Evolutionary conservation across 2,329 filamentous ascomycete species (phyloP).

Genomic region (Diaporthe longicolla): DNA sequence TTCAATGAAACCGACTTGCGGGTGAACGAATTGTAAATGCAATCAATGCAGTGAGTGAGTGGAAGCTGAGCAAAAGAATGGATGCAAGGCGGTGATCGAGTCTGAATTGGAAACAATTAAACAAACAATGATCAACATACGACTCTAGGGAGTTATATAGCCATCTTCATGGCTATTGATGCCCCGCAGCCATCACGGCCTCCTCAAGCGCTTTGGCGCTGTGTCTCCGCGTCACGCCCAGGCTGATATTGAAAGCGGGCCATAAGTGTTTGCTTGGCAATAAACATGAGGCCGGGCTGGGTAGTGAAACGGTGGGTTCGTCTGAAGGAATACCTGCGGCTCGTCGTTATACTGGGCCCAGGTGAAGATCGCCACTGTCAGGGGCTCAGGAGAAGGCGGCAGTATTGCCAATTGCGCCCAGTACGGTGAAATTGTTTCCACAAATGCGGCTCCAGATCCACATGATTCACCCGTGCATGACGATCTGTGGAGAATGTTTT

Average conservation of each 20-base stretch:
- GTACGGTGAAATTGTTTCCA: conserved; percentile 28
- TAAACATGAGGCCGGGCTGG: conserved; percentile 23
- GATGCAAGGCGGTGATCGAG: conserved; percentile 32
- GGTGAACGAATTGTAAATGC: conserved; percentile 31
- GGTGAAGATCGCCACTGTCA: conserved; percentile 21
- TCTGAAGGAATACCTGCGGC: conserved; percentile 24
- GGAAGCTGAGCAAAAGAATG: conserved; percentile 29
- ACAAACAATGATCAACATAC: neutral
- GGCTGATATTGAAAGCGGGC: conserved; percentile 34
- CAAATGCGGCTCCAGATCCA: conserved; percentile 30
- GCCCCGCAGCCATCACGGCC: conserved; percentile 21
- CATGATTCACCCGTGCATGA: conserved; percentile 16
- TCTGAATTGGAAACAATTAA: conserved; percentile 2
- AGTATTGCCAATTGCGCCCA: conserved; percentile 18
- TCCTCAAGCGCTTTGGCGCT: conserved; percentile 13
- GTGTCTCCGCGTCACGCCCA: conserved; percentile 24
- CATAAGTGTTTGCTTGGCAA: conserved; percentile 32
- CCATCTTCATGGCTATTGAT: conserved; percentile 2
- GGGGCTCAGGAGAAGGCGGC: conserved; percentile 28
- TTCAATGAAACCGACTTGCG: conserved; percentile 25
- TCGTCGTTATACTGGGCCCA: conserved; percentile 26
- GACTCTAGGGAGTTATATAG: conserved; percentile 25
- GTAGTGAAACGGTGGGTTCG: conserved; percentile 27
- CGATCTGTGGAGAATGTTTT: conserved; percentile 19
- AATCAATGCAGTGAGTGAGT: conserved; percentile 30